Conservation (phyloP, 768 basidiomycete genomes). For the Leccinum variicolor region DNA sequence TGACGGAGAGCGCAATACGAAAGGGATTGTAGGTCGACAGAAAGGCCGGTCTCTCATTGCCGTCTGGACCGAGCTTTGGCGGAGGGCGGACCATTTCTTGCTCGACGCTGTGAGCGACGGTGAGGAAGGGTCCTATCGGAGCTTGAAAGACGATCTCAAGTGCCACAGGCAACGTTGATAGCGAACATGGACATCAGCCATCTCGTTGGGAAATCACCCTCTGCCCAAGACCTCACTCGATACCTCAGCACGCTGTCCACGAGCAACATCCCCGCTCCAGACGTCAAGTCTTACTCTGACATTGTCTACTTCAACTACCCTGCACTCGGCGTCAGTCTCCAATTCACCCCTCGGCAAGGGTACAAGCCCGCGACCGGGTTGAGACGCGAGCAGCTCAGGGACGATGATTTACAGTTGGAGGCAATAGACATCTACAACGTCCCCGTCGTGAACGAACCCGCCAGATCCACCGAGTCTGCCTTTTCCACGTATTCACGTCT, state of each 20-base stretch:
- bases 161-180: neutral
- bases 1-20: neutral
- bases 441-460: slow-evolving; percentile 34
- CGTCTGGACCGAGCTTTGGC: slow-evolving; percentile 18
- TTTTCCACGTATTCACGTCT: slow-evolving; percentile 57
- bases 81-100: slow-evolving; percentile 19
- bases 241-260: slow-evolving; percentile 41
- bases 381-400: slow-evolving; percentile 43
- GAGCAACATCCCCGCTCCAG: slow-evolving; percentile 36
- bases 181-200: slow-evolving; percentile 21
- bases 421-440: slow-evolving; percentile 84
- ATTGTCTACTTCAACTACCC: slow-evolving; percentile 86
- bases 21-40: slow-evolving; percentile 7
- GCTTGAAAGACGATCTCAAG: slow-evolving; percentile 14
- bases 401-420: slow-evolving; percentile 55
- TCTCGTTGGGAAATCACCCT: slow-evolving; percentile 53
- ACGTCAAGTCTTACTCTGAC: slow-evolving; percentile 79
- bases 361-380: slow-evolving; percentile 55
- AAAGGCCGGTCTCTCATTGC: slow-evolving; percentile 6
- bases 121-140: slow-evolving; percentile 17
- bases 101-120: slow-evolving; percentile 7
- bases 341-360: slow-evolving; percentile 63
- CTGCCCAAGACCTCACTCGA: slow-evolving; percentile 39
- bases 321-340: slow-evolving; percentile 74
- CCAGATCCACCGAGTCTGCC: slow-evolving; percentile 44